These are phyloP conservation scores for Lumnitzera racemosa DNA, from an alignment of 345 rosid genomes.

Conservation along the genomic window DNA sequence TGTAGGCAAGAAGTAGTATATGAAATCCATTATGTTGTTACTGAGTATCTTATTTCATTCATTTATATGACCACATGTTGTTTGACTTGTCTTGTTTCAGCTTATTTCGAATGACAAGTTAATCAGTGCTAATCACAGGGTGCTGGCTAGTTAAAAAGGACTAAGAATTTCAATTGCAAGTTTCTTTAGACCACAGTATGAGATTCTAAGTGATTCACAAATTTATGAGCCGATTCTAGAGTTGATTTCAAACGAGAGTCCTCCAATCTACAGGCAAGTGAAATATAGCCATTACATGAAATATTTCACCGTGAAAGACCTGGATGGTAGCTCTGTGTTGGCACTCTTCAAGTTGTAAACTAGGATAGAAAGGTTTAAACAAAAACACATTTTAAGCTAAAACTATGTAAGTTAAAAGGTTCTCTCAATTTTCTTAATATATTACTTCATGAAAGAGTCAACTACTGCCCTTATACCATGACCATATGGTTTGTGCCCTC, in stretches of 20 bases:
- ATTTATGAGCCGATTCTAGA: conserved; percentile 27
- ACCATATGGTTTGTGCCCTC: no score
- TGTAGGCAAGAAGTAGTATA: conserved; percentile 28
- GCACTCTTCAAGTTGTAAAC: conserved; percentile 14
- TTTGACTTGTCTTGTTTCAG: conserved; percentile 13
- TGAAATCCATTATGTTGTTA: neutral
- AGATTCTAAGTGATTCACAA: neutral
- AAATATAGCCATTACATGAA: conserved; percentile 7
- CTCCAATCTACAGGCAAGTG: conserved; percentile 17
- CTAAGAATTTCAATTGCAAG: conserved; percentile 26
- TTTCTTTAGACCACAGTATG: conserved; percentile 14
- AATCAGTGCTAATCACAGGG: conserved; percentile 35
- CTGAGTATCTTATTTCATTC: neutral
- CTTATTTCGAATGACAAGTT: conserved; percentile 36
- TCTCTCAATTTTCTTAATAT: no score
- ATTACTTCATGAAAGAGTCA: no score
- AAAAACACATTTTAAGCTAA: no score
- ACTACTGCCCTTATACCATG: no score
- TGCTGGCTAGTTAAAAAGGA: conserved; percentile 31
- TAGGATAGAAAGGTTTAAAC: no score
- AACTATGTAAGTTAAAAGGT: no score
- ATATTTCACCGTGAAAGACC: conserved; percentile 14
- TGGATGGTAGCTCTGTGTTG: conserved; percentile 21
- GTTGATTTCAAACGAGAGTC: conserved; percentile 22
- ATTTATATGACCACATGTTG: neutral